Evolutionary conservation across 768 basidiomycete genomes (phyloP).

Genomic region (Suillus placidus): DNA sequence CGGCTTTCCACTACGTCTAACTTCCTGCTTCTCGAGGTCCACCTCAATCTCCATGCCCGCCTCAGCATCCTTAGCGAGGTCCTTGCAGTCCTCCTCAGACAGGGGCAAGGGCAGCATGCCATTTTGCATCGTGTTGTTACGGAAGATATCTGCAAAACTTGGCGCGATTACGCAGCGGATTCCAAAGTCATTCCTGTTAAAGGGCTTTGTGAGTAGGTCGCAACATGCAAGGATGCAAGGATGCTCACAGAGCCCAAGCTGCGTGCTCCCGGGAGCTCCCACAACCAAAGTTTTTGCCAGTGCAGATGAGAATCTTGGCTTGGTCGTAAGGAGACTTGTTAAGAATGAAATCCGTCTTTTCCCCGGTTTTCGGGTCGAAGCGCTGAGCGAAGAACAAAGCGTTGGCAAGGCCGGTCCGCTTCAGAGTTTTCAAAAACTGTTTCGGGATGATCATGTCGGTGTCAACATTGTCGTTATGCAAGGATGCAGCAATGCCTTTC

Average conservation of each 20-base stretch:
- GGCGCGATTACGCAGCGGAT: constrained; percentile 87
- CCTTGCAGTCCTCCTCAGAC: constrained; percentile 68
- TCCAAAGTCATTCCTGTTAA: constrained; percentile 78
- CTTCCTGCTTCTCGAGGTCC: constrained; percentile 80
- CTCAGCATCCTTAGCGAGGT: constrained; percentile 77
- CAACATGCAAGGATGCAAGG: constrained; percentile 3
- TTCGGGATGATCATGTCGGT: constrained; percentile 96
- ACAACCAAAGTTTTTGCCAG: constrained; percentile 89
- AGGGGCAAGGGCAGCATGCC: constrained; percentile 84
- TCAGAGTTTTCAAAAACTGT: constrained; percentile 90
- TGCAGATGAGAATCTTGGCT: constrained; percentile 80
- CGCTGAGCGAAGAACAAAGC: constrained; percentile 84
- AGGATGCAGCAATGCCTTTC: constrained; percentile 77
- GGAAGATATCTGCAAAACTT: constrained; percentile 90
- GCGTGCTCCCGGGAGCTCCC: constrained; percentile 92
- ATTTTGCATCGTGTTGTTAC: constrained; percentile 89
- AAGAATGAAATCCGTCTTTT: constrained; percentile 81
- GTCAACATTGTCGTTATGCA: constrained; percentile 84
- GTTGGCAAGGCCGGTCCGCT: constrained; percentile 83
- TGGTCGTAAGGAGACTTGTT: constrained; percentile 78
- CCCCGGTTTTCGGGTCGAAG: constrained; percentile 75
- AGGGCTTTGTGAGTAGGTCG: neutral
- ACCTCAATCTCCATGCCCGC: constrained; percentile 78
- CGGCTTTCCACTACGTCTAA: constrained; percentile 71
- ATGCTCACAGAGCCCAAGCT: constrained; percentile 78